These are phyloP conservation scores for Spizellomyces punctatus DNA, from an alignment of 192 early-diverging fungal species.

Conservation along the genomic window DNA sequence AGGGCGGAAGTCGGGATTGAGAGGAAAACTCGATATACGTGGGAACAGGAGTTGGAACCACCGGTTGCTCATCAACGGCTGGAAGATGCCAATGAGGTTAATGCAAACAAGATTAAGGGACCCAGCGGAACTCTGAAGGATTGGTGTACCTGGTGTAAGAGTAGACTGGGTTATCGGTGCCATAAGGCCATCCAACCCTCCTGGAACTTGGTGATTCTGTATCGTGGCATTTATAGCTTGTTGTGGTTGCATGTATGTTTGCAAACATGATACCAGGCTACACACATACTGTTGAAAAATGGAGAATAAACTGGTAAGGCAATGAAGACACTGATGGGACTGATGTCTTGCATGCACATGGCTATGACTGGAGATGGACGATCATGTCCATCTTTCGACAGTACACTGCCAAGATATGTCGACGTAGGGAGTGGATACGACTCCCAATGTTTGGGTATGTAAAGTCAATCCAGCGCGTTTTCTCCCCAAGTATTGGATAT, in stretches of 20 bases:
- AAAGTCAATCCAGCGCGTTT: neutral
- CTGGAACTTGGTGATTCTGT: too few relatives aligned
- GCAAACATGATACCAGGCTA: neutral
- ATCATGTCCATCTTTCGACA: neutral
- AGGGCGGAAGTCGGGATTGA: neutral
- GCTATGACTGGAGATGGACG: too few relatives aligned
- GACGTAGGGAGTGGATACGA: neutral
- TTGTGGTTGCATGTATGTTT: neutral
- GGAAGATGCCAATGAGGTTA: neutral
- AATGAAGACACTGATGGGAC: neutral
- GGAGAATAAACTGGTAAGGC: neutral
- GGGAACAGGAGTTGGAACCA: neutral
- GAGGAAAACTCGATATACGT: neutral
- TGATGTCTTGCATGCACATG: too few relatives aligned
- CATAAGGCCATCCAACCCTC: neutral
- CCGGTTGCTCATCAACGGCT: neutral
- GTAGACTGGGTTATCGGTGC: neutral
- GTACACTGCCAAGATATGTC: neutral
- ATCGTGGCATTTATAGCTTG: neutral
- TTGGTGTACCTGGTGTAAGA: neutral
- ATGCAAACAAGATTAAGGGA: neutral
- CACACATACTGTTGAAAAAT: neutral
- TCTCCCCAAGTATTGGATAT: neutral
- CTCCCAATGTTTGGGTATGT: neutral
- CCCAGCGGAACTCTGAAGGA: neutral